Percentiles rank a stretch among this genome's conserved stretches.
These are phyloP conservation scores for Gaeumannomyces sp. DNA, from an alignment of 2,329 filamentous ascomycete species.

Conservation along the genomic window DNA sequence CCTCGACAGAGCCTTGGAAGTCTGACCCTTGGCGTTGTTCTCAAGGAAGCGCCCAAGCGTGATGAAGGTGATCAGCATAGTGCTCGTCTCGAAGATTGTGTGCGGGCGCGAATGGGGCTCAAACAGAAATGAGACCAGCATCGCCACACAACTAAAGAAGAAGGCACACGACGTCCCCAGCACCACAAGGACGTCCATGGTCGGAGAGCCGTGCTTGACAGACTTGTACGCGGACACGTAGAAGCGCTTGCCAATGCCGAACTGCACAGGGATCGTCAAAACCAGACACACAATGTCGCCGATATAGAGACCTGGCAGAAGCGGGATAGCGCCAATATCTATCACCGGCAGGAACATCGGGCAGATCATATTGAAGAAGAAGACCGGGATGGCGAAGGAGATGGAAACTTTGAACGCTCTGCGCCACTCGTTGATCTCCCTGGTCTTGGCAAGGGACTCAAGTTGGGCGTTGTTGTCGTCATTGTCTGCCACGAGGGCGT, in stretches of 20 bases:
- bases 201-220: slow-evolving; percentile 81
- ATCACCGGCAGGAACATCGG: slow-evolving; percentile 75
- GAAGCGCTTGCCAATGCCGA: slow-evolving; percentile 91
- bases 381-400: slow-evolving; percentile 81
- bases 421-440: slow-evolving; percentile 91
- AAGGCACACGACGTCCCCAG: slow-evolving; percentile 92
- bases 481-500: slow-evolving; percentile 81
- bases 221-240: slow-evolving; percentile 93
- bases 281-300: slow-evolving; percentile 79
- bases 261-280: slow-evolving; percentile 90
- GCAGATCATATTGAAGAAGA: slow-evolving; percentile 86
- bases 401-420: slow-evolving; percentile 72
- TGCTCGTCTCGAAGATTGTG: slow-evolving; percentile 95
- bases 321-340: slow-evolving; percentile 65
- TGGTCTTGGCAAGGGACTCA: slow-evolving; percentile 91
- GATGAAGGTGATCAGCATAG: slow-evolving; percentile 96
- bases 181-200: slow-evolving; percentile 96
- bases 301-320: slow-evolving; percentile 73
- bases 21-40: slow-evolving; percentile 92
- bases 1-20: slow-evolving; percentile 83
- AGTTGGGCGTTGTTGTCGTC: slow-evolving; percentile 97
- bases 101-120: slow-evolving; percentile 72
- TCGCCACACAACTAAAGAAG: slow-evolving; percentile 86
- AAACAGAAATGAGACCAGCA: slow-evolving; percentile 73
- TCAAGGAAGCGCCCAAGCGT: slow-evolving; percentile 86